A percentile compares a stretch with the other conserved stretches of the same genome.
These are phyloP conservation scores for Acer campestre DNA, from an alignment of 345 rosid species.

Conservation along the genomic window DNA sequence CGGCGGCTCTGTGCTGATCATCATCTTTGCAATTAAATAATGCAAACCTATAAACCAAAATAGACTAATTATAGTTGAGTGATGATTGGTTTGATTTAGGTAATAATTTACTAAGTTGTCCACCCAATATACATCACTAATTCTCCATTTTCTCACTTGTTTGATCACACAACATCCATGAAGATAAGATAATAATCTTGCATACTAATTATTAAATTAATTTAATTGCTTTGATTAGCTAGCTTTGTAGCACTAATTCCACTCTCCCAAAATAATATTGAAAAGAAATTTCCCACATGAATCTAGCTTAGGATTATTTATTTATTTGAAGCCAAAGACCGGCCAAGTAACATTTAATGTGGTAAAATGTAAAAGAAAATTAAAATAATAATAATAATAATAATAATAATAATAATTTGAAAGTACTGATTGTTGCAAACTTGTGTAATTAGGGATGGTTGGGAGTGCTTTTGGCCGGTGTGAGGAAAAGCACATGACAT, in stretches of 20 bases:
- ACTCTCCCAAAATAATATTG: conserved; percentile 15
- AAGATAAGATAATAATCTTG: conserved; percentile 24
- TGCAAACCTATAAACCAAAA: conserved; percentile 12
- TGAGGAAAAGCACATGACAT: conserved; percentile 26
- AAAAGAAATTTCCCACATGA: neutral
- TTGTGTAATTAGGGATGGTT: conserved; percentile 25
- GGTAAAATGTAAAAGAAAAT: neutral
- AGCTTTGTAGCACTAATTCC: conserved; percentile 22
- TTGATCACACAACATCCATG: conserved; percentile 36
- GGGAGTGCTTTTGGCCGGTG: conserved; percentile 34
- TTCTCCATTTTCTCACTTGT: conserved; percentile 29
- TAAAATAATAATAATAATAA: neutral
- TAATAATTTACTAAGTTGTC: conserved; percentile 22
- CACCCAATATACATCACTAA: conserved; percentile 25
- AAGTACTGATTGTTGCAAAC: conserved; percentile 12
- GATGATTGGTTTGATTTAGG: conserved; percentile 29
- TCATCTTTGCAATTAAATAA: conserved; percentile 17
- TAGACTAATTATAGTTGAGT: conserved; percentile 16
- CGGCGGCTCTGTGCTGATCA: conserved; percentile 6
- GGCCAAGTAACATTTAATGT: neutral
- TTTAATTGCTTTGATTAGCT: conserved; percentile 15
- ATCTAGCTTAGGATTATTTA: neutral
- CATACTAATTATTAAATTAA: neutral
- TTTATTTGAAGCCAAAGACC: neutral
- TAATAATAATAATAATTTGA: too few species aligned